Conservation (phyloP, 106 monocot species). For the Platanthera zijinensis region DNA sequence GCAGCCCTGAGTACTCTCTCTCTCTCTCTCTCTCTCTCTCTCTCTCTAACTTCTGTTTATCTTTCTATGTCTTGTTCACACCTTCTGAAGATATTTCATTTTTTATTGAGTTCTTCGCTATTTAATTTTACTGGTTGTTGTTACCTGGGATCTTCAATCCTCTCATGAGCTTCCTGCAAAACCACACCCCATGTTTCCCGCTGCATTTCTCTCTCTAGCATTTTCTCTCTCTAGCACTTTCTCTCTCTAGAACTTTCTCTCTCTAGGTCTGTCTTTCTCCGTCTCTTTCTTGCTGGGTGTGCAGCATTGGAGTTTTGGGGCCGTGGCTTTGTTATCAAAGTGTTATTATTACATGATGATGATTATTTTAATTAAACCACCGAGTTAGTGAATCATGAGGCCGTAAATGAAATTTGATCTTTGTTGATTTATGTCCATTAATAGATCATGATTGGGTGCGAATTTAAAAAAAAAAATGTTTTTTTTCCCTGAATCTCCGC, state of each 20-base stretch:
- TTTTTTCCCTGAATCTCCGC: too few relatives aligned
- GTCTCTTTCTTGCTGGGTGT: not conserved
- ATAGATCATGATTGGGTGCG: too few relatives aligned
- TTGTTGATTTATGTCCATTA: too few relatives aligned
- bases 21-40: not conserved
- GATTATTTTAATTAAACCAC: too few relatives aligned
- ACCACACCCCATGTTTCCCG: not conserved
- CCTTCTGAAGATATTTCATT: too few relatives aligned
- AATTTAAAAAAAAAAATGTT: too few relatives aligned
- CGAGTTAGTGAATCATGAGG: too few relatives aligned
- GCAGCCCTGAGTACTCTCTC: constrained; percentile 3
- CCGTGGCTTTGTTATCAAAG: not conserved
- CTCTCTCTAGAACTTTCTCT: not conserved
- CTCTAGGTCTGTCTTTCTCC: not conserved
- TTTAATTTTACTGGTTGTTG: not conserved
- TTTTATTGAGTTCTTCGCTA: not conserved
- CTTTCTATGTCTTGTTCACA: too few relatives aligned
- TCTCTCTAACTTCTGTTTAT: not conserved
- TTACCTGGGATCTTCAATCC: not conserved
- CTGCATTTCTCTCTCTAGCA: not conserved
- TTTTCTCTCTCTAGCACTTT: not conserved
- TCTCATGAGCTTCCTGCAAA: not conserved
- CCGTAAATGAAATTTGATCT: too few relatives aligned
- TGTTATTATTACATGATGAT: too few relatives aligned
- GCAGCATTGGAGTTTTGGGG: not conserved